Evolutionary conservation across 2,329 filamentous ascomycete genomes (phyloP).

Genomic region (Teratosphaeria pseudoeucalypti): DNA sequence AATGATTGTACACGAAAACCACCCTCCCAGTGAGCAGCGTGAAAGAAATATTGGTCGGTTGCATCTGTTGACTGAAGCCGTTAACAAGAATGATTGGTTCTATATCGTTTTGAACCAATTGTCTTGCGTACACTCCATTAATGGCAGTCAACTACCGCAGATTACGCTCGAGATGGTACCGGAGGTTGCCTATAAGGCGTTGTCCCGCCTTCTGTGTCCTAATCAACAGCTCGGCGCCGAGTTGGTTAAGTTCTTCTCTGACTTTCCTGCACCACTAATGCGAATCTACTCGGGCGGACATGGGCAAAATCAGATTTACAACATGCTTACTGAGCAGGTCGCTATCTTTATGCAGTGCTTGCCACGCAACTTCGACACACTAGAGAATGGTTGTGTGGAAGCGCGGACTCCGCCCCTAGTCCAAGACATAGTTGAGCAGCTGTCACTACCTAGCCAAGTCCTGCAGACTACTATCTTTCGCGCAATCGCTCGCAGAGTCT

Average conservation of each 20-base stretch:
- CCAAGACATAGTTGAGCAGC: slow-evolving; percentile 41
- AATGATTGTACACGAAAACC: background rate
- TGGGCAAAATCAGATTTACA: slow-evolving; percentile 29
- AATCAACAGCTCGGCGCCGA: slow-evolving; percentile 33
- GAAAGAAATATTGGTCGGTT: slow-evolving; percentile 32
- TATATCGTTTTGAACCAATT: slow-evolving; percentile 58
- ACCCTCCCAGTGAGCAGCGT: background rate
- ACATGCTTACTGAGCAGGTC: slow-evolving; percentile 15
- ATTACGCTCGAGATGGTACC: slow-evolving; percentile 27
- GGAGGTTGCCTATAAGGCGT: slow-evolving; percentile 21
- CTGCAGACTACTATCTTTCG: slow-evolving; percentile 48
- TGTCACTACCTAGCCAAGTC: slow-evolving; percentile 41
- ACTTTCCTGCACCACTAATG: slow-evolving; percentile 42
- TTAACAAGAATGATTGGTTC: slow-evolving; percentile 45
- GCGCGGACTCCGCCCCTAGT: slow-evolving; percentile 46
- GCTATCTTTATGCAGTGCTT: slow-evolving; percentile 16
- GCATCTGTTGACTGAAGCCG: slow-evolving; percentile 48
- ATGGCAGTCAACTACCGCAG: slow-evolving; percentile 26
- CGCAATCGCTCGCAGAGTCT: slow-evolving; percentile 31
- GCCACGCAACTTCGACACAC: slow-evolving; percentile 10
- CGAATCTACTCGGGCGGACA: slow-evolving; percentile 25
- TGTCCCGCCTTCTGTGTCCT: slow-evolving; percentile 36
- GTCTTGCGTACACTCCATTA: slow-evolving; percentile 47
- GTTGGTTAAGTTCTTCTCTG: slow-evolving; percentile 36
- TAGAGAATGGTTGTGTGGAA: slow-evolving; percentile 12